phyloP scores from a whole-genome alignment of 2,329 filamentous ascomycete genomes.

The Aspergillus sp. region DNA sequence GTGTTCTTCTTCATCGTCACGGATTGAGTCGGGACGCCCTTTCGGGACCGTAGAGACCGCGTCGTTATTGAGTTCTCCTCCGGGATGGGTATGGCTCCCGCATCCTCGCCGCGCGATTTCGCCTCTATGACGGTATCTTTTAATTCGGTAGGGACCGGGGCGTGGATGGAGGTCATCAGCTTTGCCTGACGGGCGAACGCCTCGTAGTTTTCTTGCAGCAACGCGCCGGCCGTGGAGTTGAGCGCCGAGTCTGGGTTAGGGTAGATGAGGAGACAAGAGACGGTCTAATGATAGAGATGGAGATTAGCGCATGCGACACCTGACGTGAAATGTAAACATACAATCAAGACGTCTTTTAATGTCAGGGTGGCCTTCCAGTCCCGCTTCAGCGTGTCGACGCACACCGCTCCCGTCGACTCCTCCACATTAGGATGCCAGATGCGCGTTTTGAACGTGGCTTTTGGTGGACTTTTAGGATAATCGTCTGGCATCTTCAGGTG shows the following conservation, averaged over 20 bases:
- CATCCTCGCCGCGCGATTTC: constrained; percentile 53
- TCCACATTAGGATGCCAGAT: constrained; percentile 67
- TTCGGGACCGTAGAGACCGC: constrained; percentile 13
- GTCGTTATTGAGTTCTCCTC: constrained; percentile 16
- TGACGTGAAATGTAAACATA: constrained; percentile 23
- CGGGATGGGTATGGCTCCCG: constrained; percentile 20
- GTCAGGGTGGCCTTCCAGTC: constrained; percentile 61
- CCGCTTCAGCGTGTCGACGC: constrained; percentile 63
- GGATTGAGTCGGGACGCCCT: constrained; percentile 15
- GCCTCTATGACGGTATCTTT: constrained; percentile 50
- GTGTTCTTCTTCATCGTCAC: constrained; percentile 32
- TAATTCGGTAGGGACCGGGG: constrained; percentile 49
- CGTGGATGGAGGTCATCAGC: constrained; percentile 63
- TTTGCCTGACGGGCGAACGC: constrained; percentile 56
- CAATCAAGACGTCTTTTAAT: constrained; percentile 56
- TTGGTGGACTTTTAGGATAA: constrained; percentile 51
- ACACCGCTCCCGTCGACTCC: constrained; percentile 59
- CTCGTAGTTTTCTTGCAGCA: constrained; percentile 59
- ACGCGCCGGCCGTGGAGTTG: constrained; percentile 58
- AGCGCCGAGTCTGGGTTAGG: constrained; percentile 64
- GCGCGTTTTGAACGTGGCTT: constrained; percentile 58
- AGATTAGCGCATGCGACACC: not conserved
- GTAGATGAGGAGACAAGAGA: constrained; percentile 61
- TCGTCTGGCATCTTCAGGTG: constrained; percentile 58
- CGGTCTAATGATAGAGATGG: constrained; percentile 42